Percentiles rank a stretch among this genome's conserved stretches.
phyloP scores from a whole-genome alignment of 371 early-diverging fungal genomes.

The Rhizopus stolonifer region DNA sequence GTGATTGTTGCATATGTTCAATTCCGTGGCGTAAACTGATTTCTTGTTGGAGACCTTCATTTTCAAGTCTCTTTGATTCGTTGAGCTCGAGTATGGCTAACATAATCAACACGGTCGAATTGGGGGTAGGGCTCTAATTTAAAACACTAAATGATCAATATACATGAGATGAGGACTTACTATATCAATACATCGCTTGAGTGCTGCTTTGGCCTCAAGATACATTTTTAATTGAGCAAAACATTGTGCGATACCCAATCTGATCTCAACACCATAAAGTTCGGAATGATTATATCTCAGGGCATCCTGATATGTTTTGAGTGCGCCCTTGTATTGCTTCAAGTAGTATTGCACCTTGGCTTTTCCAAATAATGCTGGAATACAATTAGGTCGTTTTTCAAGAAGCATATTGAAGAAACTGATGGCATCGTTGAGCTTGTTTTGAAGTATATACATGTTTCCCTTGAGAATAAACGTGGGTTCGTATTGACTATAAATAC shows the following conservation, averaged over 20 bases:
- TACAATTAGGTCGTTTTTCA: slow-evolving; percentile 55
- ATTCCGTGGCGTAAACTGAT: slow-evolving; percentile 41
- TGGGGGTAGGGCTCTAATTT: slow-evolving; percentile 33
- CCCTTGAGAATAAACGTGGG: slow-evolving; percentile 73
- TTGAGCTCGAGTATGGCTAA: slow-evolving; percentile 82
- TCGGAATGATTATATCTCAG: slow-evolving; percentile 54
- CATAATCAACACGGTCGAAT: slow-evolving; percentile 66
- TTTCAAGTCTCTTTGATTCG: slow-evolving; percentile 47
- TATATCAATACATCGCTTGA: slow-evolving; percentile 68
- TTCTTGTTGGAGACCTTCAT: slow-evolving; percentile 37
- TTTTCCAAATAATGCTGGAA: slow-evolving; percentile 80
- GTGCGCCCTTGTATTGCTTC: slow-evolving; percentile 61
- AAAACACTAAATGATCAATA: too few relatives aligned
- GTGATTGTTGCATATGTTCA: slow-evolving; percentile 53
- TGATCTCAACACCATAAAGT: slow-evolving; percentile 59
- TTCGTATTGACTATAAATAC: slow-evolving; percentile 68
- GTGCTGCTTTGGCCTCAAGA: slow-evolving; percentile 68
- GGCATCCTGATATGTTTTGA: slow-evolving; percentile 75
- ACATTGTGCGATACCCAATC: slow-evolving; percentile 88
- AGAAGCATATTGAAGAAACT: slow-evolving; percentile 69
- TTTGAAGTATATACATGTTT: slow-evolving; percentile 58
- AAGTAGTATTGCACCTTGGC: slow-evolving; percentile 64
- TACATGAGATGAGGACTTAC: slow-evolving; percentile 31
- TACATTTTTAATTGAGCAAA: slow-evolving; percentile 73
- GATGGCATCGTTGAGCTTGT: slow-evolving; percentile 66